Evolutionary conservation across 2,329 filamentous ascomycete species (phyloP).

Genomic region (Huntiella abstrusa): DNA sequence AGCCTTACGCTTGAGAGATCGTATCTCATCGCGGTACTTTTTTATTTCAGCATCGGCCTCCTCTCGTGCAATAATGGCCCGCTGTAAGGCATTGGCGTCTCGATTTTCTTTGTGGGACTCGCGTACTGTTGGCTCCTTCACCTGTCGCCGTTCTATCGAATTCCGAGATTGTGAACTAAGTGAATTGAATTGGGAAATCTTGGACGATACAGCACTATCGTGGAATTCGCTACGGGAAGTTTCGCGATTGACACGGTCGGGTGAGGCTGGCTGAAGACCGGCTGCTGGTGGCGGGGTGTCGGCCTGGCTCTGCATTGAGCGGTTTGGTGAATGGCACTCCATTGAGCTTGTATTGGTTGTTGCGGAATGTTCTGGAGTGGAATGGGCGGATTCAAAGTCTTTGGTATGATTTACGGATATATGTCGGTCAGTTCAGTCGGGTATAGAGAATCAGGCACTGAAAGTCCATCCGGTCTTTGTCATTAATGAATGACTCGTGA

Average conservation of each 20-base stretch:
- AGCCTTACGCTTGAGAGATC: conserved; percentile 34
- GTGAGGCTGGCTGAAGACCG: conserved; percentile 37
- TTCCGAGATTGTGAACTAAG: conserved; percentile 38
- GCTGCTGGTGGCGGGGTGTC: neutral
- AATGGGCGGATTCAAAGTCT: too few relatives aligned
- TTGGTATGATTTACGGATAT: too few relatives aligned
- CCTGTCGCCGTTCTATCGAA: conserved; percentile 31
- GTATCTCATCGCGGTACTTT: conserved; percentile 41
- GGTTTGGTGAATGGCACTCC: too few relatives aligned
- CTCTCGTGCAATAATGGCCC: conserved; percentile 49
- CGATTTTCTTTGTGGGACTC: conserved; percentile 1
- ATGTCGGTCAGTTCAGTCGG: too few relatives aligned
- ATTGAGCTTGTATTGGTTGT: too few relatives aligned
- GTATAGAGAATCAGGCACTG: too few relatives aligned
- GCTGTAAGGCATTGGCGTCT: conserved; percentile 36
- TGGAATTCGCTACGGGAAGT: conserved; percentile 23
- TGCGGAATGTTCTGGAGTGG: too few relatives aligned
- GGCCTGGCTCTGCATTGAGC: neutral
- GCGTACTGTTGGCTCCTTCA: neutral
- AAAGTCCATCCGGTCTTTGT: too few relatives aligned
- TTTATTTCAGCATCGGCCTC: conserved; percentile 53
- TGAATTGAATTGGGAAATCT: conserved; percentile 55
- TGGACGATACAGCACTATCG: conserved; percentile 44
- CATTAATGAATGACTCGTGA: too few relatives aligned
- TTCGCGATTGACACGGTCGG: conserved; percentile 40